Conservation (phyloP, 768 basidiomycete genomes). For the Gymnopilus junonius region DNA sequence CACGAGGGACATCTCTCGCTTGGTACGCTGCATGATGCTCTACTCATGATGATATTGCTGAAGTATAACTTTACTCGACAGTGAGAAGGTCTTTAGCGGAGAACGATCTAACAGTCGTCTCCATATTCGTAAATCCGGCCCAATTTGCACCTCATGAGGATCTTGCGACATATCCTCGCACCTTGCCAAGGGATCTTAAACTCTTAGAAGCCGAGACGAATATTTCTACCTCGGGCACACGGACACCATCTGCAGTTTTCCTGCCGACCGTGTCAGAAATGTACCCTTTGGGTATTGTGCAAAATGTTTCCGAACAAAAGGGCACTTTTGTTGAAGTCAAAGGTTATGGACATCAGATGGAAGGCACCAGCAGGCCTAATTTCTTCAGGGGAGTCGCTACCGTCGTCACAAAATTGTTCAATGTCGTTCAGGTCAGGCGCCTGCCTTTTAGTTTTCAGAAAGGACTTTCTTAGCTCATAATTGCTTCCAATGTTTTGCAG, state of each 20-base stretch:
- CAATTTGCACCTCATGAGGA: conserved; percentile 98
- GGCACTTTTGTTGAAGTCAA: conserved; percentile 94
- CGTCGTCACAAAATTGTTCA: conserved; percentile 94
- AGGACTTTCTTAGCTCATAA: not conserved
- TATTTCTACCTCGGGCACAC: not conserved
- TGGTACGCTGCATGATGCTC: conserved; percentile 53
- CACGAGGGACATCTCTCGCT: conserved; percentile 93
- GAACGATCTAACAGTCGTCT: conserved; percentile 88
- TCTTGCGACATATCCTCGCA: conserved; percentile 88
- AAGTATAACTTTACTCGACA: conserved; percentile 34
- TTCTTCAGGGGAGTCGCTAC: conserved; percentile 98
- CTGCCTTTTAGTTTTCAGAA: conserved; percentile 20
- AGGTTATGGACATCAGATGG: conserved; percentile 92
- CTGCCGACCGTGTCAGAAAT: conserved; percentile 80
- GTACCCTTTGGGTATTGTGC: conserved; percentile 91
- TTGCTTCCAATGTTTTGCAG: conserved; percentile 41
- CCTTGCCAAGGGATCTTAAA: conserved; percentile 74
- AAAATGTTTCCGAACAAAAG: conserved; percentile 71
- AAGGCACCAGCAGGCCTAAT: conserved; percentile 82
- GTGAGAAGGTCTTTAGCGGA: conserved; percentile 76
- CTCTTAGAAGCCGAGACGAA: conserved; percentile 47
- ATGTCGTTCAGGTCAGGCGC: conserved; percentile 84
- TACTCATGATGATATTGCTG: not conserved
- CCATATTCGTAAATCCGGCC: conserved; percentile 97
- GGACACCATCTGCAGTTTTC: conserved; percentile 74